Evolutionary conservation across 768 basidiomycete genomes (phyloP).

Genomic region (Mycena polygramma): DNA sequence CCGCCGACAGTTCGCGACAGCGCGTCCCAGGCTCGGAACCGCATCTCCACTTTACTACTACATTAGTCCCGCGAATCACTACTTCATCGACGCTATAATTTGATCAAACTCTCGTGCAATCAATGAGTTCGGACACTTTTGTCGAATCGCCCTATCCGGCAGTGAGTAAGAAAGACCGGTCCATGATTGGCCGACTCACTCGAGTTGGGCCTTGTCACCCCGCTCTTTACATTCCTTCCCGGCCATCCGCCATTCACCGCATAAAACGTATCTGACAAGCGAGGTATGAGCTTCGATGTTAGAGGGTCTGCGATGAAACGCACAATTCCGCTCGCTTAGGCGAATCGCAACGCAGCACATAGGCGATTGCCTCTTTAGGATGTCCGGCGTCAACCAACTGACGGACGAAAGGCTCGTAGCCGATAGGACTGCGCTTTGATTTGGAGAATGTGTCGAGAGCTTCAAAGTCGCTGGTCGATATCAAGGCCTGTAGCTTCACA

Average conservation of each 20-base stretch:
- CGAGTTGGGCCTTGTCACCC: slow-evolving; percentile 84
- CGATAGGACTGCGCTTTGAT: slow-evolving; percentile 92
- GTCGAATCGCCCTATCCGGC: slow-evolving; percentile 71
- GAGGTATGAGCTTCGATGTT: too few relatives aligned
- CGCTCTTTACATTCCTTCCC: slow-evolving; percentile 92
- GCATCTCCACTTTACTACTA: neutral
- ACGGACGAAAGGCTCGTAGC: slow-evolving; percentile 91
- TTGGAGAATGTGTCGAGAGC: slow-evolving; percentile 88
- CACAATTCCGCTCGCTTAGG: slow-evolving; percentile 85
- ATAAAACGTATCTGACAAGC: slow-evolving; percentile 92
- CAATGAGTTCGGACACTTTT: slow-evolving; percentile 84
- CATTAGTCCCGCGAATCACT: neutral
- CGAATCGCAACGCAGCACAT: slow-evolving; percentile 88
- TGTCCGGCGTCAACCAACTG: slow-evolving; percentile 83
- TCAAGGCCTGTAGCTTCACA: slow-evolving; percentile 87
- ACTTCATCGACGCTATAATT: slow-evolving; percentile 73
- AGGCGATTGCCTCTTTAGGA: slow-evolving; percentile 79
- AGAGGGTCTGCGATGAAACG: too few relatives aligned
- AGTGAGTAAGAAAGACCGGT: slow-evolving; percentile 23
- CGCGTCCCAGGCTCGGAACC: neutral
- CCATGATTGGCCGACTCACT: slow-evolving; percentile 69
- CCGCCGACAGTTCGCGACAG: too few relatives aligned
- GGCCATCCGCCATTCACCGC: slow-evolving; percentile 91
- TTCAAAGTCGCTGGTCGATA: slow-evolving; percentile 86
- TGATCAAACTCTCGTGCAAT: slow-evolving; percentile 84